Base-by-base conservation (phyloP, 805 yeast genomes). In the Zygoascus ofunaensis region DNA sequence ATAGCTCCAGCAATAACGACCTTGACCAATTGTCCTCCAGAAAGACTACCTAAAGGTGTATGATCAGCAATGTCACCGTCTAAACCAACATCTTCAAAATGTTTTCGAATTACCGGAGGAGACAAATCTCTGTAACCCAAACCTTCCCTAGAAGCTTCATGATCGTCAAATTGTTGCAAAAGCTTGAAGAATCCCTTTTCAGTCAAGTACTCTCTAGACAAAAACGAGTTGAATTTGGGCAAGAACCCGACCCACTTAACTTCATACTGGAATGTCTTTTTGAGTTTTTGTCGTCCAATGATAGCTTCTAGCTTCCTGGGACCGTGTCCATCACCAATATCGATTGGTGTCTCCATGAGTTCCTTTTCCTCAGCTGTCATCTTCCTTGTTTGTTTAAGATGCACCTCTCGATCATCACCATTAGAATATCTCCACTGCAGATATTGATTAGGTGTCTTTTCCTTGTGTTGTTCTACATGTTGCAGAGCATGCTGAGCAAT, bases 1-100 rank as follows among this genome's bases (percentile, higher is more conserved):
- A 90, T 90, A 52, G 97, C 97, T 68, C 97, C 98, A 12, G 97
- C 97, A 70, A 90, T 90, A 49, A 90, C 98, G 51, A 90, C 97
- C 68, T 90, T 90, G 49, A 90, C 98, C 63, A 90, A 76, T 71
- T 90, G 98, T 58, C 98, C 98, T 63, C 98, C 98, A 21, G 97
- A 87, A 52, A 90, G 73, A 4, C 95, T 86, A 20, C 97, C 97
- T 76, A 90, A 71, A 43, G 96, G 96, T 17, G 97, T 90, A 66
- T 90, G 97, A 65, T 92, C 96, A 33, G 97, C 97, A 69, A 90
- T 89, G 60, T 90, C 98, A 55, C 97, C 94, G 59, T 92, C 98
- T 55, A 90, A 74, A 49, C 98, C 98, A 58, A 90, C 95, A 58
- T 80, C 97, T 67, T 90, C 97, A 53, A 90, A 90, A 66, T 90